Base-by-base conservation (phyloP, 441 rosid genomes). In the Erodium trifolium region DNA sequence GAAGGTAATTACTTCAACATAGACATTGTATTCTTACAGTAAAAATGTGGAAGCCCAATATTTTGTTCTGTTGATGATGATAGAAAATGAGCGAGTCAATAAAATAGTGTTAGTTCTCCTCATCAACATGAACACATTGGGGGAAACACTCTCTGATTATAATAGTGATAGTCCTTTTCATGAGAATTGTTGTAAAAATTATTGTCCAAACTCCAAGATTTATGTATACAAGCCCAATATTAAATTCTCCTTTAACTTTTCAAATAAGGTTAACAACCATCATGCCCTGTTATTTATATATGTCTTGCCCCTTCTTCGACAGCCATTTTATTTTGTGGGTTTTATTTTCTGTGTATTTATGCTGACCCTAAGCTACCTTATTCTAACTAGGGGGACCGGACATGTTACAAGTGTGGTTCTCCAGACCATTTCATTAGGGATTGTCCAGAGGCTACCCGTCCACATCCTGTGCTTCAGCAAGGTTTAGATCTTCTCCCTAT, bases 371-470 rank as follows among this genome's bases (percentile, higher is more conserved):
- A 23, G 71, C 66, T 64, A 53, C 73, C 66, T 76, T 16, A n/a
- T 78, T 69, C 62, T 60, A 63, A 66, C 59, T 70, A 82, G 84
- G 83, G 82, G 68, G 67, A 45, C n/a, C 81, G 82, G 65, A 76
- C 80, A 9, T 85, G 88, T 76, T 85, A 76, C 79, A 66, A 72
- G 76, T 83, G 86, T 57, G 88, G 86, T 63, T 85, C 84, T 67
- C 82, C 79, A 23, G 78, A 77, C 77, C 88, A 85, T 76, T 77
- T 85, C 35, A 75, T 79, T 57, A 79, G 86, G 75, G 79, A 79
- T 67, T 83, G 88, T 78, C 86, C 81, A 8, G 78, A 70, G 64
- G 80, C 80, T 69, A 70, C 70, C 31, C 75, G 53, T 76, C 72
- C 67, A 8, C 70, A 64, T 77, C 68, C 77, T 57, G 74, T 77